Evolutionary conservation across 75 land plant species (phyloP), one percentile per base, ranked within the genome.

Genomic region (Isoetes taiwanensis): DNA sequence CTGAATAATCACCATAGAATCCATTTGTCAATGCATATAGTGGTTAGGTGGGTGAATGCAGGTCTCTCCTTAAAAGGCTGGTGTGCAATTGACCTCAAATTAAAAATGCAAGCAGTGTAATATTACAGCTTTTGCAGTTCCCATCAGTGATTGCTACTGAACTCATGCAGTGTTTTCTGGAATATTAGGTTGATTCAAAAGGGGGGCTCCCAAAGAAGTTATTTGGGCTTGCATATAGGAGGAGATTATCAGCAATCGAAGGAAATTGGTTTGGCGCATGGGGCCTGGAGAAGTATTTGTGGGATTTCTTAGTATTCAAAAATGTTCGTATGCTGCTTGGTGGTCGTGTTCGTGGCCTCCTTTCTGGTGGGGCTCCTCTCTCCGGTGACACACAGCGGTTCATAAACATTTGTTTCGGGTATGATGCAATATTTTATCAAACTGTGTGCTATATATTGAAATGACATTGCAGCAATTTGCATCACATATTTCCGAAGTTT

Each of bases 321-420:
- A 86, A 83, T 52, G 63, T 86, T 14, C 75, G 70, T 37, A 81
- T 75, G 40, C 60, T 80, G 53, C 63, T 86, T 11, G 93, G 93
- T 48, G 93, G 93, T 12, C 69, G 60, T 24, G 52, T 83, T 23
- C 80, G 93, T 20, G 82, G 81, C 32, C 24, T 86, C 46, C 77
- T 86, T 27, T 86, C 79, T 59, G 93, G 93, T 29, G 93, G 93
- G 4, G 93, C 93, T 57, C 93, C 93, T 26, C 87, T 86, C 30
- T 86, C 93, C 56, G 79, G 66, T 20, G 93, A 86, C 61, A 83
- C 93, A 34, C 93, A 86, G 64, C 64, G 93, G 68, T 86, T 86
- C 43, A 86, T 86, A 43, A 86, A 86, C 58, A 80, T 86, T 35
- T 86, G 93, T 65, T 46, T 86, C 43, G 87, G 88, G 93, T 86